Base-by-base conservation (phyloP, 352 stramenopile genomes). In the Pythium plurisporium region DNA sequence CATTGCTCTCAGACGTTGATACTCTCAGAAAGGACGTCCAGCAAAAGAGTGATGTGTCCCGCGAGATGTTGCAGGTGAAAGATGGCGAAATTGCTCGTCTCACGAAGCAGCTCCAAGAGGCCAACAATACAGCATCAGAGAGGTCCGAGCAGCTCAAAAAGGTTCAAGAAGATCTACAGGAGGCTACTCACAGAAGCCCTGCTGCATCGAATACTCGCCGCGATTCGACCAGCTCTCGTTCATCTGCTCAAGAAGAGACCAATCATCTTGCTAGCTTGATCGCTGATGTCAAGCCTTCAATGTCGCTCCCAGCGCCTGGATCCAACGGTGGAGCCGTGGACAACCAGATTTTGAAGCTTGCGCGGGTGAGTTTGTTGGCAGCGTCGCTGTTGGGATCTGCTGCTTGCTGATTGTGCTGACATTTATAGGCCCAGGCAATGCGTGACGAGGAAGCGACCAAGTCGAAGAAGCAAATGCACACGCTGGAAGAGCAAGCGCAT, bases 51-150 rank as follows among this genome's bases (percentile, higher is more conserved):
- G 65, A 82, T 22, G 55, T 58, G 1, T 64, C 70, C 9, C 62
- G 73, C 30, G 65, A 84, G 50, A 71, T 73, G 51, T 55, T 87
- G 38, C 58, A 74, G 41, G 60, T 64, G 19, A 89, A 89, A 55
- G 69, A 88, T 30, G 34, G 63, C 8, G 75, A 91, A 52, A 65
- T 89, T 10, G 63, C 47, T 6, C 43, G 77, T 38, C 67, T 91
- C 30, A 70, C 59, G 2, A 72, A 71, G 41, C 66, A 87, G 42
- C 63, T 91, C 12, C 62, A 85, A n/a, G 58, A 71, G 15, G 68
- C 76, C 2, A 45, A 67, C 14, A 53, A 69, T 37, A 52, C 65
- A 36, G 74, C 62, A 17, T 55, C 62, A 4, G 59, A 69, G 6
- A 54, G 38, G 7, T 49, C 60, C 17, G 31, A 62, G 26, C 31